A percentile compares a stretch with the other conserved stretches of the same genome.
Evolutionary conservation across 2,329 filamentous ascomycete genomes (phyloP).

Genomic region (Lasiodiplodia citricola): DNA sequence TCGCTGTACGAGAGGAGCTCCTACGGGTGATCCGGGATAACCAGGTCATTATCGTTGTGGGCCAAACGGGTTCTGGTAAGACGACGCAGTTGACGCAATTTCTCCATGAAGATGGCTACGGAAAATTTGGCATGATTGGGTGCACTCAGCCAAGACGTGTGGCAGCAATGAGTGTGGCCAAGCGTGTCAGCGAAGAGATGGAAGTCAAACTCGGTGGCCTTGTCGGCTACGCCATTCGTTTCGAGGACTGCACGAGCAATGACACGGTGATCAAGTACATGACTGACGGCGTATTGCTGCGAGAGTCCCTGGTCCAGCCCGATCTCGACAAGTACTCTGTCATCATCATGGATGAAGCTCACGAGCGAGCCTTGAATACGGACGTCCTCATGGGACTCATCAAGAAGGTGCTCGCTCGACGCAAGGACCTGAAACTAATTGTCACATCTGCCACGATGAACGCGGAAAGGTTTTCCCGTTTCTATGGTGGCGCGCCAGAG

Average conservation of each 20-base stretch:
- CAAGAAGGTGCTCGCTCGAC: slow-evolving; percentile 91
- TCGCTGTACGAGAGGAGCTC: slow-evolving; percentile 93
- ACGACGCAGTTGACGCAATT: slow-evolving; percentile 98
- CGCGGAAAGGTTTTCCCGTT: slow-evolving; percentile 90
- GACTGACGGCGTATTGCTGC: slow-evolving; percentile 93
- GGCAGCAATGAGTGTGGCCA: slow-evolving; percentile 98
- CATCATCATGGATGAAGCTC: slow-evolving; percentile 99
- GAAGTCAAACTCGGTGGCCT: slow-evolving; percentile 84
- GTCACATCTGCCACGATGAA: slow-evolving; percentile 99
- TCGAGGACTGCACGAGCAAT: slow-evolving; percentile 96
- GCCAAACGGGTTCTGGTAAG: slow-evolving; percentile 96
- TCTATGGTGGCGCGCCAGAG: slow-evolving; percentile 94
- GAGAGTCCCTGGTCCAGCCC: slow-evolving; percentile 90
- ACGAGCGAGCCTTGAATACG: slow-evolving; percentile 94
- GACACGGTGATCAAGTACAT: slow-evolving; percentile 98
- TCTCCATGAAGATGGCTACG: slow-evolving; percentile 93
- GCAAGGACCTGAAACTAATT: slow-evolving; percentile 92
- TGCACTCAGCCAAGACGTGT: slow-evolving; percentile 97
- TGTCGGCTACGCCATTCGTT: slow-evolving; percentile 96
- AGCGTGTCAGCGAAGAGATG: slow-evolving; percentile 98
- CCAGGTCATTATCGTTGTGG: slow-evolving; percentile 94
- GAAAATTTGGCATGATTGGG: slow-evolving; percentile 84
- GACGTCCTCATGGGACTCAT: slow-evolving; percentile 97
- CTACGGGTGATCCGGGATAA: slow-evolving; percentile 93
- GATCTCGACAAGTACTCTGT: slow-evolving; percentile 96